Conservation (phyloP, 176 grass and related monocot species). For the Aegilops speltoides region DNA sequence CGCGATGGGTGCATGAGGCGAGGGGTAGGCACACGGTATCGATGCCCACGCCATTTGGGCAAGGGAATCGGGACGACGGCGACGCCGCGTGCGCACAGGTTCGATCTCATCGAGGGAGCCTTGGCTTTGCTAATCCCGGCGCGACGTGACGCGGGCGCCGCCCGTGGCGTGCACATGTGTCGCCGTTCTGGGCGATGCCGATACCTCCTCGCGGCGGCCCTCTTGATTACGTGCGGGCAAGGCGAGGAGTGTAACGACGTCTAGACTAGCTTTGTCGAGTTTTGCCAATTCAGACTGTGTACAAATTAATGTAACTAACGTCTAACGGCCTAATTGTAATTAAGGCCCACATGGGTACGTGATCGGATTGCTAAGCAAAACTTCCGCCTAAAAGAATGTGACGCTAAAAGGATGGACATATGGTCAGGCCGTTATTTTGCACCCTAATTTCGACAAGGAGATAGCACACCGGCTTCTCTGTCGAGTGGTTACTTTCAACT, state of each 20-base stretch:
- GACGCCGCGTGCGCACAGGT: slow-evolving; percentile 10
- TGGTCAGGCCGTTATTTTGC: neutral
- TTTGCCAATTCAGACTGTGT: neutral
- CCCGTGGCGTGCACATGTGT: slow-evolving; percentile 15
- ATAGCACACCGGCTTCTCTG: too few species aligned
- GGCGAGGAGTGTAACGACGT: neutral
- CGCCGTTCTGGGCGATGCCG: neutral
- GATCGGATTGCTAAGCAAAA: neutral
- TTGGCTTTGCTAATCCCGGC: neutral
- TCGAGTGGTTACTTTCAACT: too few species aligned
- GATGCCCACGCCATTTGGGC: slow-evolving; percentile 29
- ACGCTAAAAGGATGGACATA: neutral
- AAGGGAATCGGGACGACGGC: neutral
- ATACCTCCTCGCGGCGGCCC: neutral
- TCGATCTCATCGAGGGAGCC: neutral
- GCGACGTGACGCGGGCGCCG: neutral
- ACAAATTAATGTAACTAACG: neutral
- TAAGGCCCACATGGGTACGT: neutral
- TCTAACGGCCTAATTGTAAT: neutral
- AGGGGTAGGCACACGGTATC: slow-evolving; percentile 24
- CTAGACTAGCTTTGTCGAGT: neutral
- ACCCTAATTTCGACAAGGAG: too few species aligned
- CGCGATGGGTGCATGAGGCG: neutral
- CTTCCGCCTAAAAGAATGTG: neutral
- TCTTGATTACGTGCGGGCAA: neutral